phyloP scores from a whole-genome alignment of 2,329 filamentous ascomycete genomes.

The Colletotrichum melonis region DNA sequence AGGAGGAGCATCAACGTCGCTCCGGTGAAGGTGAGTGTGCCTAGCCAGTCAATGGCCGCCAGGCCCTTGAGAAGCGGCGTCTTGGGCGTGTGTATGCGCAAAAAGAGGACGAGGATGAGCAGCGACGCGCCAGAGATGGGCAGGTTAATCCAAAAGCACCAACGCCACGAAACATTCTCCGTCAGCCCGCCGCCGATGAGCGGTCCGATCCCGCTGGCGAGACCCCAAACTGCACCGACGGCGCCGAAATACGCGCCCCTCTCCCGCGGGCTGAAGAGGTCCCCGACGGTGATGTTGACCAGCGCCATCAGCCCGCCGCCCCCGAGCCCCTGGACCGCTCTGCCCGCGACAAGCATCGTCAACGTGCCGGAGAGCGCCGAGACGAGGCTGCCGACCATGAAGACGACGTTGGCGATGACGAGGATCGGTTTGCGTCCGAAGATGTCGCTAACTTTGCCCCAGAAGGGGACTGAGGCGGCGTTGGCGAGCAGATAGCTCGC shows the following conservation, averaged over 20 bases:
- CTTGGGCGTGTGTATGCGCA: constrained; percentile 76
- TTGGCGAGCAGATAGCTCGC: constrained; percentile 79
- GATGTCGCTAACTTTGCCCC: constrained; percentile 73
- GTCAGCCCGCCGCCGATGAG: constrained; percentile 78
- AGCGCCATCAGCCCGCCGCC: constrained; percentile 69
- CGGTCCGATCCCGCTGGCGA: constrained; percentile 74
- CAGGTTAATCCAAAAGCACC: constrained; percentile 77
- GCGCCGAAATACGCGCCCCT: constrained; percentile 64
- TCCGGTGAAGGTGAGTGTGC: constrained; percentile 72
- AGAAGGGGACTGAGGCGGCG: constrained; percentile 74
- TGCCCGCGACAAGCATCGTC: constrained; percentile 31
- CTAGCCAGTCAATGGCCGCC: constrained; percentile 70
- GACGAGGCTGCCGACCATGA: constrained; percentile 65
- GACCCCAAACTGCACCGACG: constrained; percentile 69
- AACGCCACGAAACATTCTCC: constrained; percentile 72
- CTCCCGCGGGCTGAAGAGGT: constrained; percentile 64
- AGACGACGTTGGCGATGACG: constrained; percentile 61
- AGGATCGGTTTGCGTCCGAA: constrained; percentile 68
- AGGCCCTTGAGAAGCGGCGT: constrained; percentile 69
- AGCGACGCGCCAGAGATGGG: constrained; percentile 60
- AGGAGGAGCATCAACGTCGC: constrained; percentile 88
- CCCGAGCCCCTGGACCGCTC: constrained; percentile 64
- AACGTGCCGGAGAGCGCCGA: constrained; percentile 56
- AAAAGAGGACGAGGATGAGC: constrained; percentile 66
- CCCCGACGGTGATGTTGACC: constrained; percentile 68